Conservation (phyloP, 2,329 filamentous ascomycete species). For the Capronia americana region DNA sequence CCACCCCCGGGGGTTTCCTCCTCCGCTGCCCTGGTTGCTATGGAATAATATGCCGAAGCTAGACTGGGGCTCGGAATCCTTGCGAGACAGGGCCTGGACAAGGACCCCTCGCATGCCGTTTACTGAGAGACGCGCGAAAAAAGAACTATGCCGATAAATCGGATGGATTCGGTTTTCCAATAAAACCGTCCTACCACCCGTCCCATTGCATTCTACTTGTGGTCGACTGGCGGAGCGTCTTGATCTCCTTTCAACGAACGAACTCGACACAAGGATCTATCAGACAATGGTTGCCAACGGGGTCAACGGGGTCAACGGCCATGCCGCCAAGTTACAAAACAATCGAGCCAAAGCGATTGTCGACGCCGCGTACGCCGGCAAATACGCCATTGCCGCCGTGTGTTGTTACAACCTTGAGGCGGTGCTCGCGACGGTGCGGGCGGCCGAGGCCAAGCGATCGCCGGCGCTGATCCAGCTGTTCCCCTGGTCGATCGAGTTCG, state of each 20-base stretch:
- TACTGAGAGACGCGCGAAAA: constrained; percentile 4
- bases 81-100: background rate
- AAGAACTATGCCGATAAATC: background rate
- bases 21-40: background rate
- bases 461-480: constrained; percentile 76
- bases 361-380: constrained; percentile 40
- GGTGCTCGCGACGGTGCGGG: constrained; percentile 71
- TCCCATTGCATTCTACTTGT: background rate
- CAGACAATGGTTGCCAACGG: constrained; percentile 9
- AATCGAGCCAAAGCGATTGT: constrained; percentile 42
- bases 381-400: constrained; percentile 34
- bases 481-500: constrained; percentile 74
- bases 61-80: background rate
- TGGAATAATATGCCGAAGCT: constrained; percentile 13
- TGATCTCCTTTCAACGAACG: background rate
- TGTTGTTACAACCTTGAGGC: constrained; percentile 70
- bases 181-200: background rate
- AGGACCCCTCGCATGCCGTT: background rate
- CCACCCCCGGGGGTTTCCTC: constrained; percentile 14
- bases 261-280: background rate
- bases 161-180: background rate
- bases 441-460: constrained; percentile 70
- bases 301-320: background rate
- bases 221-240: background rate
- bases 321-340: constrained; percentile 19